Evolutionary conservation across 129 eudicot genomes (phyloP), one percentile per base, ranked within the genome.

Genomic region (Chrysanthemum seticuspe): DNA sequence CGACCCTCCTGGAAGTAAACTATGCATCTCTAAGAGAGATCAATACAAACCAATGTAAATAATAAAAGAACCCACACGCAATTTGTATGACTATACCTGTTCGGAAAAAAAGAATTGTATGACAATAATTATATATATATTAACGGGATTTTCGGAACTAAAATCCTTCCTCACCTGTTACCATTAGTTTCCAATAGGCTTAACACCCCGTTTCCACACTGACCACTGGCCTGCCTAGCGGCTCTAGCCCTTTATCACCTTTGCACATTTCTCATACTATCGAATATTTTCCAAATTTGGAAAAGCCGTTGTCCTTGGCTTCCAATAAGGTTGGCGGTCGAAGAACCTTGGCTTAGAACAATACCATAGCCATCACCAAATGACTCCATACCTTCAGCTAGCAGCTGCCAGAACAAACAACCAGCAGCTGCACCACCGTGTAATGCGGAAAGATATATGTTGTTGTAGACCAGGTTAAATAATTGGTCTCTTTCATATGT

Each of bases 391-490:
- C 96, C 96, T 47, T 81, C 82, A 13, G 86, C 80, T 56, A 94
- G 59, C 62, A 90, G 98, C 79, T 86, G 93, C 98, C 98, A 94
- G 85, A 90, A 90, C 59, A 94, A 80, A 13, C 87, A 97, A 2
- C 99, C 98, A 0, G 83, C 87, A 6, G 97, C 89, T 2, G 97
- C 81, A 19, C 98, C 98, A 29, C 98, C 91, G 34, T 78, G 88
- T 68, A 82, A 90, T 56, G 98, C 97, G 4, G 97, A 94, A 31
- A 81, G 74, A n/a, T 83, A 94, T 54, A 90, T 80, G 73, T 83
- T 86, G 75, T 18, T 54, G 68, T 90, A 90, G 18, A 94, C 93
- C 58, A 81, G 57, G 19, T 80, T 82, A 76, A 84, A 90, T 47
- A 90, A 69, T 10, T 60, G 77, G 81, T 94, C 99, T 66, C 96